phyloP scores from a whole-genome alignment of 2,329 filamentous ascomycete genomes.

The Capronia americana region DNA sequence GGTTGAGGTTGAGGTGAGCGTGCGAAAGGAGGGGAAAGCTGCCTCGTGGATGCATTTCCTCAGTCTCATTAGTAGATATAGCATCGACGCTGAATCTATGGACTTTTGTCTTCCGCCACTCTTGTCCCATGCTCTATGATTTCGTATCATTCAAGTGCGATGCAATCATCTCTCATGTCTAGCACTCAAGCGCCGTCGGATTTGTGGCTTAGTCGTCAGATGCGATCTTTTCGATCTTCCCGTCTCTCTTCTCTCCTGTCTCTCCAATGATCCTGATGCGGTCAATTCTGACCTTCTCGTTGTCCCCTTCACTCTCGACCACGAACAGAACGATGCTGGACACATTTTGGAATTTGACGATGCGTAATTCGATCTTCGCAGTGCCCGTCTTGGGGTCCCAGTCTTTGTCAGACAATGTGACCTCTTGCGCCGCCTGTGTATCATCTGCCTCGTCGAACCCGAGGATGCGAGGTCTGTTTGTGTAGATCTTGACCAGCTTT shows the following conservation, averaged over 20 bases:
- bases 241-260: slow-evolving; percentile 86
- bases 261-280: slow-evolving; percentile 76
- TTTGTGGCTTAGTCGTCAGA: slow-evolving; percentile 59
- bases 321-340: slow-evolving; percentile 87
- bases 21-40: neutral
- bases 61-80: neutral
- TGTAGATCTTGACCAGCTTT: slow-evolving; percentile 81
- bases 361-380: slow-evolving; percentile 75
- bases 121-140: neutral
- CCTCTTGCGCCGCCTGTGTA: slow-evolving; percentile 76
- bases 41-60: neutral
- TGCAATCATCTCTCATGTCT: slow-evolving; percentile 33
- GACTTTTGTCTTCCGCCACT: slow-evolving; percentile 6
- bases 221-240: slow-evolving; percentile 92
- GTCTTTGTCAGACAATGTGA: slow-evolving; percentile 75
- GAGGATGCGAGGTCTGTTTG: slow-evolving; percentile 86
- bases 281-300: slow-evolving; percentile 80
- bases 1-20: neutral
- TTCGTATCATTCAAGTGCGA: slow-evolving; percentile 4
- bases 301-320: slow-evolving; percentile 79
- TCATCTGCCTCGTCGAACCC: slow-evolving; percentile 96
- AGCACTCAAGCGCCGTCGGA: neutral
- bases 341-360: slow-evolving; percentile 97
- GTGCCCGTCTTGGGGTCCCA: slow-evolving; percentile 80
- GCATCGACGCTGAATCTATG: slow-evolving; percentile 11